Evolutionary conservation across 805 yeast species (phyloP), one percentile per base, ranked within the genome.

Genomic region (Suhomyces faveliae): DNA sequence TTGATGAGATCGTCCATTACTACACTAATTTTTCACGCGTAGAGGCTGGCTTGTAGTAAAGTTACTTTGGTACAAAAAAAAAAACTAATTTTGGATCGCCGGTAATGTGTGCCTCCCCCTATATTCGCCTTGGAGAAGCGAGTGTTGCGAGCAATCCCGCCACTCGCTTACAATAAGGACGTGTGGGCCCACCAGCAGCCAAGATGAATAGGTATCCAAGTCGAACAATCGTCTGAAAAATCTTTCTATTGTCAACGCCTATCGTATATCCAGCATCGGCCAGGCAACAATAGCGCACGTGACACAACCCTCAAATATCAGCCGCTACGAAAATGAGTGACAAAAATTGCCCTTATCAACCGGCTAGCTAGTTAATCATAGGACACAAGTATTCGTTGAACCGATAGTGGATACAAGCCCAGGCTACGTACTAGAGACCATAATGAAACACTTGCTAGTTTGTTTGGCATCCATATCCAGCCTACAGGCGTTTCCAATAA

Each of bases 401-500:
- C 13, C n/a, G 15, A 27, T n/a, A n/a, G 30, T 27, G 9, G n/a
- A 27, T 7, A 27, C 15, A 24, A 24, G 25, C 12, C n/a, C 10
- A 7, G 8, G 15, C 30, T 33, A 33, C 37, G 37, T 33, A 27
- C 30, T 33, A 15, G 12, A 33, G 37, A 33, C 19, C 13, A 37
- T 37, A 37, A 37, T 37, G 40, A 37, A 15, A 12, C 15, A 17
- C 17, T 25, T 30, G 11, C 21, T 42, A 12, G 9, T 42, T 13
- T 27, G 35, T 19, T 15, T 42, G 12, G 24, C 44, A 12, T 21
- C 30, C 5, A 12, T 42, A 30, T 33, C 22, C 27, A 37, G 42
- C 15, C 24, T 15, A 10, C 15, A 33, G 19, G 46, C 46, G 24
- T 17, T 43, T 25, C 46, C 46, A 12, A 37, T 43, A 8, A 11